Conservation (phyloP, 2,329 filamentous ascomycete species). For the Talaromyces sp. region DNA sequence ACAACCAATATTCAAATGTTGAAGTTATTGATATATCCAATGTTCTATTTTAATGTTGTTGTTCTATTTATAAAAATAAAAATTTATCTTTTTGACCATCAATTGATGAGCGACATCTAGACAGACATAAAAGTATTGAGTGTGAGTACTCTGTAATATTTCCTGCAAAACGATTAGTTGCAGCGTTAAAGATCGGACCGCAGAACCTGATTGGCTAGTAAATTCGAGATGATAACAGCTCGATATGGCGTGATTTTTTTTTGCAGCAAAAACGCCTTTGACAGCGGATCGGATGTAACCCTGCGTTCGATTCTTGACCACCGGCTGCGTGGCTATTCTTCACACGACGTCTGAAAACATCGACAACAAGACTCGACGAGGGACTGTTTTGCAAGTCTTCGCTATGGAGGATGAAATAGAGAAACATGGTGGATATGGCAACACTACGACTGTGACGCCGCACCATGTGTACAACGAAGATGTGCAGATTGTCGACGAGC, state of each 20-base stretch:
- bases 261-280: neutral
- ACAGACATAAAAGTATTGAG: neutral
- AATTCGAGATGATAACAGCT: neutral
- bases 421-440: neutral
- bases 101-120: no score
- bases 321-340: neutral
- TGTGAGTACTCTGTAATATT: no score
- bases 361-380: neutral
- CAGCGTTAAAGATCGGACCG: neutral
- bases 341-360: neutral
- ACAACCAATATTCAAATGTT: no score
- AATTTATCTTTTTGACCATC: no score
- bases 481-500: constrained; percentile 22
- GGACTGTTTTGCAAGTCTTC: neutral
- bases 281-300: constrained; percentile 1
- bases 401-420: neutral
- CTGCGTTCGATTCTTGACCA: neutral
- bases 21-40: no score
- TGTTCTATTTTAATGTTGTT: no score
- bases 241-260: constrained; percentile 1
- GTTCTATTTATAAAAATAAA: no score
- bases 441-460: neutral
- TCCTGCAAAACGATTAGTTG: neutral
- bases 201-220: neutral
- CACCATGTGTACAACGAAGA: neutral